A percentile compares a stretch with the other conserved stretches of the same genome.
Conservation (phyloP, 2,329 filamentous ascomycete species). For the Colletotrichum horii region DNA sequence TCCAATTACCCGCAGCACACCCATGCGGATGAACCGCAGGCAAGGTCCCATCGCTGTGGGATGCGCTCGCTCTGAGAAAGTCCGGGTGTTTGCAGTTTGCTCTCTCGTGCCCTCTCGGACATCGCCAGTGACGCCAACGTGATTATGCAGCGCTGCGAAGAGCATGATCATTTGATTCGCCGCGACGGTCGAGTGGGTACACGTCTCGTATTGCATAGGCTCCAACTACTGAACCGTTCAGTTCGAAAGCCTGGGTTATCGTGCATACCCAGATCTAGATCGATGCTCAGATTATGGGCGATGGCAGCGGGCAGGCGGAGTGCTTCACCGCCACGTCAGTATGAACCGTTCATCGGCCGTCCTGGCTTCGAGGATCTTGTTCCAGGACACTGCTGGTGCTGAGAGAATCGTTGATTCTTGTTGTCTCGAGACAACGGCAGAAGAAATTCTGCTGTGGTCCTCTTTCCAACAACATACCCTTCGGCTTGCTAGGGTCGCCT, state of each 20-base stretch:
- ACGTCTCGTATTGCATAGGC: neutral
- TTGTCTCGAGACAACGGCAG: neutral
- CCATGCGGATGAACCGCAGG: neutral
- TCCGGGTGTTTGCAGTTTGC: neutral
- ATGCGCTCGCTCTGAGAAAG: neutral
- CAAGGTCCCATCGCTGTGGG: neutral
- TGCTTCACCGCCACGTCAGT: neutral
- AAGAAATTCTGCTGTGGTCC: neutral
- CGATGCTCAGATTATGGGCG: neutral
- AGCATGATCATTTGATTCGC: neutral
- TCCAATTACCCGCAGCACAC: neutral
- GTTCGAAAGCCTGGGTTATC: neutral
- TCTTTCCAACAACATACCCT: neutral
- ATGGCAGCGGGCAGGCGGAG: neutral
- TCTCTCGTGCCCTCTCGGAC: neutral
- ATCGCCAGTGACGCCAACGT: neutral
- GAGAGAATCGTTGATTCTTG: neutral
- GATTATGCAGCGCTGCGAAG: neutral
- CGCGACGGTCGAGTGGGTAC: neutral
- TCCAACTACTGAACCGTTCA: neutral
- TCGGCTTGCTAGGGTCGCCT: neutral
- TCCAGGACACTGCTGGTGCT: neutral
- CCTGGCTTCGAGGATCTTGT: neutral
- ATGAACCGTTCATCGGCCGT: neutral
- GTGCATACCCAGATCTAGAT: neutral